Conservation (phyloP, 1,284 basidiomycete species). For the Dichomitus squalens region DNA sequence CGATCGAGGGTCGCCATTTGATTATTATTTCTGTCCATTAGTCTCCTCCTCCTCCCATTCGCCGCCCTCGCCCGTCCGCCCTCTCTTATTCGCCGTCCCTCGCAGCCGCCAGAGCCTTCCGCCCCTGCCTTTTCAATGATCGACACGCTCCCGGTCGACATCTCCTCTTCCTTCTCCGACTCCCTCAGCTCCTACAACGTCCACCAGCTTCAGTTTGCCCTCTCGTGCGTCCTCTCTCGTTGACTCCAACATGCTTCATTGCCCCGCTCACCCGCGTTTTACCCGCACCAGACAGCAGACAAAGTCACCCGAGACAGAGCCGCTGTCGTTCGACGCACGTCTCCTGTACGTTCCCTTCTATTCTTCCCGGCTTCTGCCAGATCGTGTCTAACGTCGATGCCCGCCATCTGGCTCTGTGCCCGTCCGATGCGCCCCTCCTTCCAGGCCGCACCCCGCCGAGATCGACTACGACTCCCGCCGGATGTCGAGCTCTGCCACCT, state of each 20-base stretch:
- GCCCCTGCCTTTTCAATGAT: conserved; percentile 30
- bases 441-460: conserved; percentile 35
- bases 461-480: conserved; percentile 38
- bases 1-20: conserved; percentile 19
- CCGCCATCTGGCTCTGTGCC: conserved; percentile 5
- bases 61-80: background rate
- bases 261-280: background rate
- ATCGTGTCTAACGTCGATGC: conserved; percentile 44
- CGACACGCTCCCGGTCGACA: conserved; percentile 36
- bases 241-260: conserved; percentile 5
- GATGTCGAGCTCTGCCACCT: conserved; percentile 45
- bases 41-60: too few species aligned
- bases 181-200: conserved; percentile 63
- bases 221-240: conserved; percentile 36
- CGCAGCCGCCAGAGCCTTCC: conserved; percentile 21
- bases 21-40: conserved; percentile 12
- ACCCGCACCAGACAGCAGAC: conserved; percentile 12
- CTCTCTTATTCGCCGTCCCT: conserved; percentile 12
- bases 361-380: conserved; percentile 40
- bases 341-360: conserved; percentile 23
- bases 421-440: conserved; percentile 18
- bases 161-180: conserved; percentile 32
- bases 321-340: conserved; percentile 26
- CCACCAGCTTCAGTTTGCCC: conserved; percentile 58
- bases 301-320: conserved; percentile 19